Evolutionary conservation across 2,329 filamentous ascomycete genomes (phyloP), one percentile per base, ranked within the genome.

Genomic region (Corynespora cassiicola): DNA sequence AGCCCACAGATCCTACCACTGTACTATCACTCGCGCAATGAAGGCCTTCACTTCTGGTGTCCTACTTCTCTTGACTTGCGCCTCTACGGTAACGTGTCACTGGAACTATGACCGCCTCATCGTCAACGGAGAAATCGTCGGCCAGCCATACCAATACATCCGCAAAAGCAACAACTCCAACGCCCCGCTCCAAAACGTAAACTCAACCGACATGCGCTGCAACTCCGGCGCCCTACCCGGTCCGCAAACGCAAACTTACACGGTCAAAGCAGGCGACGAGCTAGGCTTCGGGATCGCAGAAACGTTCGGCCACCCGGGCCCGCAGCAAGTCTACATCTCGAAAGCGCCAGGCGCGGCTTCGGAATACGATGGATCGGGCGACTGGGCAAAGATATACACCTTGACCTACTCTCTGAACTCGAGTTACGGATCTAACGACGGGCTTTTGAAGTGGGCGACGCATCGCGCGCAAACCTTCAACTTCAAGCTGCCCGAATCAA

Each of bases 361-460:
- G 58, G 77, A 76, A 20, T 82, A 85, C 53, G 84, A 88, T 67
- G 82, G 84, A 49, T 76, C 84, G 39, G 75, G 43, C 7, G 16
- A 14, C 23, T 50, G 47, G 47, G 21, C 26, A 10, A 50, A 50
- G 21, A 42, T 50, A 9, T 50, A 50, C 22, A 37, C 30, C 6
- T 31, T 26, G 0, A 47, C 38, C 17, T 39, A 39, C 50, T 54
- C 37, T 12, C 14, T 20, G 5, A 33, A 42, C 18, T 23, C 40
- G 1, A 47, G 17, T 8, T 11, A 46, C 4, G 33, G 32, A 2
- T n/a, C n/a, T n/a, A n/a, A n/a, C n/a, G n/a, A n/a, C n/a, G n/a
- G n/a, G n/a, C n/a, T n/a, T n/a, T 16, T 44, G 8, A 10, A 38
- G 18, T 44, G 45, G 41, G 54, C 15, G 49, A 47, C 23, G 59